phyloP scores from a whole-genome alignment of 2,329 filamentous ascomycete genomes.

The Colletotrichum lupini region DNA sequence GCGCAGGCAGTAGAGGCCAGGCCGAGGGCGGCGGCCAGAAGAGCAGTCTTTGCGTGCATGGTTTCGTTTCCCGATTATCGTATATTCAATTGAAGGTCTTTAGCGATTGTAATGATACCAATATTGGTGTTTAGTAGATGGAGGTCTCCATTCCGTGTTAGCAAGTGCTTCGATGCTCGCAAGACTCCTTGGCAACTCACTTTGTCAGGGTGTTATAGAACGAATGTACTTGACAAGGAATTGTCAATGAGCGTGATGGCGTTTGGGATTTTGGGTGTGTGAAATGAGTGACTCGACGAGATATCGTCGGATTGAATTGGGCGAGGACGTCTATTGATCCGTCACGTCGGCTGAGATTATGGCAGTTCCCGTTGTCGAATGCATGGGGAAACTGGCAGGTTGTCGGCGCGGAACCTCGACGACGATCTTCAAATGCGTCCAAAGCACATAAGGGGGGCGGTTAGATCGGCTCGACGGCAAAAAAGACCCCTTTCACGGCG shows the following conservation, averaged over 20 bases:
- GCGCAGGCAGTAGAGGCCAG: slow-evolving; percentile 57
- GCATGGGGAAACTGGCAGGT: slow-evolving; percentile 33
- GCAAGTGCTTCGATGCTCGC: slow-evolving; percentile 26
- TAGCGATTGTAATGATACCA: slow-evolving; percentile 34
- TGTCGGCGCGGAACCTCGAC: slow-evolving; percentile 23
- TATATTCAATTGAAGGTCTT: slow-evolving; percentile 3
- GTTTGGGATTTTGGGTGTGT: slow-evolving; percentile 38
- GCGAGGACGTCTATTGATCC: slow-evolving; percentile 29
- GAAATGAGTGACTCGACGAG: slow-evolving; percentile 38
- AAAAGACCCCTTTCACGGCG: slow-evolving; percentile 1
- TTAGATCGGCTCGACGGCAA: not conserved
- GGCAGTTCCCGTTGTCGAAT: slow-evolving; percentile 24
- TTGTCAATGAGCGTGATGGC: slow-evolving; percentile 60
- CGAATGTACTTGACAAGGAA: slow-evolving; percentile 69
- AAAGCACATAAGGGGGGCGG: slow-evolving; percentile 18
- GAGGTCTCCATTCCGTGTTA: slow-evolving; percentile 22
- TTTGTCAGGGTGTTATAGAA: slow-evolving; percentile 60
- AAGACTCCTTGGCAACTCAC: slow-evolving; percentile 26
- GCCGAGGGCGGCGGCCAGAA: slow-evolving; percentile 61
- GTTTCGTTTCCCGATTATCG: slow-evolving; percentile 39
- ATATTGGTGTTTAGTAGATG: slow-evolving; percentile 11
- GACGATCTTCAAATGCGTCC: slow-evolving; percentile 24
- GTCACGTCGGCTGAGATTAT: slow-evolving; percentile 20
- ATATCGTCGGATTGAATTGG: slow-evolving; percentile 27
- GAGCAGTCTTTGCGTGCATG: slow-evolving; percentile 61